Evolutionary conservation across 208 protist species (phyloP).

Genomic region (Leptomonas seymouri): DNA sequence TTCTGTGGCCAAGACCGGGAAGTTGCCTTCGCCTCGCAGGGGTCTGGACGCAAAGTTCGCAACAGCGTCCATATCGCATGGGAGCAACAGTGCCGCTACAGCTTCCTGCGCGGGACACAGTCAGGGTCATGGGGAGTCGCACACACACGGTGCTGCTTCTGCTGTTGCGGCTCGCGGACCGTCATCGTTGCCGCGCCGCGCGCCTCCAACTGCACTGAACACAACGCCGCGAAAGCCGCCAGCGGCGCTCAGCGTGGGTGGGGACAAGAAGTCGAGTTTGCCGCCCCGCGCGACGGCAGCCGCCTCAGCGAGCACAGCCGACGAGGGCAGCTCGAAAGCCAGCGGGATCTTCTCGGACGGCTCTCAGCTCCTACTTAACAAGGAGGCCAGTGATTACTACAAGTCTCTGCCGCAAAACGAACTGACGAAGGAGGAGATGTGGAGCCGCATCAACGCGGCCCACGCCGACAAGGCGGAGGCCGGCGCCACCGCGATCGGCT

Average conservation of each 20-base stretch:
- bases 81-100: not conserved
- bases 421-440: slow-evolving; percentile 90
- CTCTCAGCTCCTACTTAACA: slow-evolving; percentile 18
- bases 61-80: not conserved
- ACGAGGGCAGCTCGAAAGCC: slow-evolving; percentile 1
- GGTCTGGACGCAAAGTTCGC: slow-evolving; percentile 1
- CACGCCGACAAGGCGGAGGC: slow-evolving; percentile 50
- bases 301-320: not conserved
- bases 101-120: not conserved
- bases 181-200: slow-evolving; percentile 27
- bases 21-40: slow-evolving; percentile 53
- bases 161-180: slow-evolving; percentile 1
- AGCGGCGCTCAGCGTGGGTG: not conserved
- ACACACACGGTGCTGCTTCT: not conserved
- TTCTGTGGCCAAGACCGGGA: slow-evolving; percentile 56
- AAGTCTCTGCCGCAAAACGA: slow-evolving; percentile 71
- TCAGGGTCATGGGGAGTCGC: not conserved
- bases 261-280: not conserved
- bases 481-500: slow-evolving; percentile 33
- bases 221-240: slow-evolving; percentile 11
- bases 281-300: not conserved
- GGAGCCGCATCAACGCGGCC: slow-evolving; percentile 62
- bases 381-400: slow-evolving; percentile 84
- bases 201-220: slow-evolving; percentile 18
- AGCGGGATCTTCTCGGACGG: slow-evolving; percentile 6